Base-by-base conservation (phyloP, 495 filamentous ascomycete species). In the Penicillium nucicola region DNA sequence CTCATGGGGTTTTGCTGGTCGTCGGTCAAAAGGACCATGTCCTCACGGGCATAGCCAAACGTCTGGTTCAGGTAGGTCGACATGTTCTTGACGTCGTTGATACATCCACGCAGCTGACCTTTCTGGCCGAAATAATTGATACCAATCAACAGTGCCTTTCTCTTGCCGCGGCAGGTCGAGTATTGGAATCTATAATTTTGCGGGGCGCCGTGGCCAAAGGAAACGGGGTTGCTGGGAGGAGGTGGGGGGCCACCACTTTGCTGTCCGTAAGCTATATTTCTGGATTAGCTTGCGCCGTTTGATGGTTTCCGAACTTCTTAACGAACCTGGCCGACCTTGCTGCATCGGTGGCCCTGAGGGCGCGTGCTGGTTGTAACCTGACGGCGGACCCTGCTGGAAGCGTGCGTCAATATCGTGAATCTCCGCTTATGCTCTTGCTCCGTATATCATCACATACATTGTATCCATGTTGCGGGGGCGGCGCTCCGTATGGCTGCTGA, bases 51-150 rank as follows among this genome's bases (percentile, higher is more conserved):
- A 67, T 97, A 98, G 28, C 88, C 87, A 63, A 95, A 98, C 57
- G 89, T 85, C 61, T 92, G 84, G 62, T 92, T 89, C 42, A 98
- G 77, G 60, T 95, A 98, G 45, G 78, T 76, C 19, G 90, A 95
- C 93, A 98, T 95, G 66, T 97, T 97, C 73, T 92, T 88, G 34
- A 96, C 95, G 66, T 98, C 93, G 66, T 97, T 97, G 76, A 97
- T 97, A 66, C 93, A 98, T 43, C 93, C 93, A 41, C 91, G 72
- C 36, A 98, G 75, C 75, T 97, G 89, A 46, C 92, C 92, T 45
- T 87, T 83, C 66, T 97, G 93, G 37, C 86, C 83, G 57, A 97
- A 97, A 69, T 98, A 98, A 72, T 98, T 98, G 76, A 97, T 96
- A 33, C 93, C 93, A 52, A 98, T 95, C 52, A 98, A 70, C 28